Conservation (phyloP, 1,284 basidiomycete species). For the Exobasidium rhododendri region DNA sequence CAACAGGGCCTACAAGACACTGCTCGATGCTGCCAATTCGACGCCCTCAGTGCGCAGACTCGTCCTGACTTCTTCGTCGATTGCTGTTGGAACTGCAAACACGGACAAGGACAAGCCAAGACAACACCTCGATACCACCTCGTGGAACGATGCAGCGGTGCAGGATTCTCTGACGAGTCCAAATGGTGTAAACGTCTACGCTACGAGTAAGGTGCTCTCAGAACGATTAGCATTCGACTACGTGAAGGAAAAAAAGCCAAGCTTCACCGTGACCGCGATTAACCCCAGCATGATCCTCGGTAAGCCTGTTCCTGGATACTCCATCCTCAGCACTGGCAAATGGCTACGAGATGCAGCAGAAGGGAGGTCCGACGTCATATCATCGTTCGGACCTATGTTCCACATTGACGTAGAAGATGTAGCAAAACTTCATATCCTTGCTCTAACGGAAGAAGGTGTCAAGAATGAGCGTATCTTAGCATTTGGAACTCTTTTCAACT, state of each 20-base stretch:
- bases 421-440: conserved; percentile 46
- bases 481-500: conserved; percentile 38
- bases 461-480: conserved; percentile 34
- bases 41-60: background rate
- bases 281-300: conserved; percentile 42
- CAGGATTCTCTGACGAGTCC: background rate
- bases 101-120: background rate
- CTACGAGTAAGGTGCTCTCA: conserved; percentile 42
- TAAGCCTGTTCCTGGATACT: conserved; percentile 27
- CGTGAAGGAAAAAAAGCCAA: conserved; percentile 24
- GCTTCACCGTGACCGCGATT: conserved; percentile 33
- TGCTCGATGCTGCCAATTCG: background rate
- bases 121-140: background rate
- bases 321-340: conserved; percentile 37
- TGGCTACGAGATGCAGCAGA: conserved; percentile 19
- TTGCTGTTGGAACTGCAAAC: conserved; percentile 1
- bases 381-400: conserved; percentile 52
- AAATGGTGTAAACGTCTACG: conserved; percentile 19
- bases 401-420: conserved; percentile 33
- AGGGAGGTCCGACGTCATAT: conserved; percentile 29
- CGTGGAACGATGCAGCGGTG: conserved; percentile 1
- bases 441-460: conserved; percentile 28
- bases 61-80: background rate
- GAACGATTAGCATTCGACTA: conserved; percentile 47
- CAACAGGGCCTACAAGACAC: background rate